Base-by-base conservation (phyloP, 495 filamentous ascomycete species). In the Neurospora sp. region DNA sequence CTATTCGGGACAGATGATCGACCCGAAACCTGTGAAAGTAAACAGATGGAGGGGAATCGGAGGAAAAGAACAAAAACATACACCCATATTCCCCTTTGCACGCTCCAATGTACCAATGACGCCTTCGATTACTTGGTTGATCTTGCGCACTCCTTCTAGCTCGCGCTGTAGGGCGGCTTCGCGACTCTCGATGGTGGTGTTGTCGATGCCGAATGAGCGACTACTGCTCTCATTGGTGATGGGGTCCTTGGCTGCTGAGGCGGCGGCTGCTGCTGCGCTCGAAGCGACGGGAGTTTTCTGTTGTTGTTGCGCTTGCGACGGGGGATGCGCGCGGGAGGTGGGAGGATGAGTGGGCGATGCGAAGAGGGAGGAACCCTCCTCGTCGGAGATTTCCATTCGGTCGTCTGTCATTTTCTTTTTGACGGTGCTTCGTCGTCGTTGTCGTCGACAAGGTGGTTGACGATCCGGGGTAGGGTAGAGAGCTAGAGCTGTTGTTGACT, bases 31-130 rank as follows among this genome's bases (percentile, higher is more conserved):
- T 38, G 54, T 11, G 41, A 69, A 12, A 70, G 76, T 69, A 39
- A 41, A 35, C 3, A 66, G 27, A 12, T 0, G 69, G 42, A 40
- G 66, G 71, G 46, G 10, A 16, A 59, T 74, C 10, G 41, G 73
- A 71, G n/a, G 20, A 69, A 38, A 27, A 27, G 27, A 27, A 27
- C 27, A 27, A 27, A 1, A 69, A 48, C 87, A 69, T 85, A 94
- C 94, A 78, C 93, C 89, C 95, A 99, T 98, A 81, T 98, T 98
- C 48, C 87, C 89, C 78, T 91, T 93, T 11, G 96, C 93, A 73
- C 89, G 88, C 76, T 93, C 90, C 8, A 98, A 84, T 39, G 91
- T 94, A 14, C 87, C 85, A n/a, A 97, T 83, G 5, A 97, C 90
- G 4, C 89, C 90, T 81, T 97, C 93, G 74, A 99, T 92, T 12